These are phyloP conservation scores for Colletotrichum tropicicola DNA, from an alignment of 2,329 filamentous ascomycete species.

Conservation along the genomic window DNA sequence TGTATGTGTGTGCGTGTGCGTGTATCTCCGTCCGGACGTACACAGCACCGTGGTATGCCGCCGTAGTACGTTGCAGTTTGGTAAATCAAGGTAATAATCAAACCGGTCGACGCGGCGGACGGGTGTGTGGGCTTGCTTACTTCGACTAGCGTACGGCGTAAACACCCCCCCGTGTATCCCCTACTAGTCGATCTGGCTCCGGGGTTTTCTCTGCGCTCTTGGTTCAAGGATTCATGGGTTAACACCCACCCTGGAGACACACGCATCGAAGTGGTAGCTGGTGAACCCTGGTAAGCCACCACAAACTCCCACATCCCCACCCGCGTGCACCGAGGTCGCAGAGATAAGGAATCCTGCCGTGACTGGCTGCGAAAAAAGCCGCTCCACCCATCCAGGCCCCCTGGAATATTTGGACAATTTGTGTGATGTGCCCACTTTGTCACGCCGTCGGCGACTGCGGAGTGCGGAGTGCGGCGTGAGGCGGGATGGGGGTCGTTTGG, in stretches of 20 bases:
- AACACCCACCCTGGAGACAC: not conserved
- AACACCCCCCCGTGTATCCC: not conserved
- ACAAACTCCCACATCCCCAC: not conserved
- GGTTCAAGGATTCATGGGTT: not conserved
- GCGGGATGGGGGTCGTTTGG: not conserved
- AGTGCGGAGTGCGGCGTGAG: too few relatives aligned
- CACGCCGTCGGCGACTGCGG: slow-evolving; percentile 7
- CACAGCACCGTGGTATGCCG: too few relatives aligned
- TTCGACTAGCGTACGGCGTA: too few relatives aligned
- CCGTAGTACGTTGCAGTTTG: too few relatives aligned
- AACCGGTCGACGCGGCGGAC: too few relatives aligned
- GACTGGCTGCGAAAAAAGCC: not conserved
- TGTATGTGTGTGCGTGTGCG: too few relatives aligned
- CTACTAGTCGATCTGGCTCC: not conserved
- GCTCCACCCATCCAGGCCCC: not conserved
- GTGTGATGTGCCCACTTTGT: slow-evolving; percentile 13
- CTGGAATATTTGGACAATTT: not conserved
- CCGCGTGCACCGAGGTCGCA: slow-evolving; percentile 22
- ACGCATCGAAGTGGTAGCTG: not conserved
- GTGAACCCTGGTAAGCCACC: not conserved
- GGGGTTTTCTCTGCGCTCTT: not conserved
- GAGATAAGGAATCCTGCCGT: slow-evolving; percentile 22
- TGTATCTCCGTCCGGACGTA: too few relatives aligned
- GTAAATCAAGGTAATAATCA: too few relatives aligned
- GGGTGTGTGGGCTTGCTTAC: too few relatives aligned